Base-by-base conservation (phyloP, 306 rosid genomes). In the Crataegus laevigata region DNA sequence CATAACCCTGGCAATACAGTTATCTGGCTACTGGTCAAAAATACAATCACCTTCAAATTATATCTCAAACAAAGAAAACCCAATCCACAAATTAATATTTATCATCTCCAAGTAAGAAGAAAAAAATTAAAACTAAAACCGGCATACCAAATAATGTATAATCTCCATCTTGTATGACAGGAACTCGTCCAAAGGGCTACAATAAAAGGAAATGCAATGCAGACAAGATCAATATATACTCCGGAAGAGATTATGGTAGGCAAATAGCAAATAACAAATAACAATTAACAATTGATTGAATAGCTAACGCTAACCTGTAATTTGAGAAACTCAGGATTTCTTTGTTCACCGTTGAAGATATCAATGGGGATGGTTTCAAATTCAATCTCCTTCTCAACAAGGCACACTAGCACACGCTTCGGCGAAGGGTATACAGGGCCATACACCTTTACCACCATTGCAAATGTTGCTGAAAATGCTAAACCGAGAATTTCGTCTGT, bases 101-200 rank as follows among this genome's bases (percentile, higher is more conserved):
- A 28, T 25, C 64, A 25, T 61, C 11, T 28, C 18, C 66, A 8
- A 54, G 11, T n/a, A 54, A 51, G 28, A 52, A 11, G 12, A 11
- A 71, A 15, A 12, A 14, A 63, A 25, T 63, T 1, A 17, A 68
- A 54, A 55, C 54, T 25, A 55, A 14, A 15, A 19, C 38, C 28
- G 52, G 52, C 52, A 47, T 47, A 47, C 52, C 52, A 47, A 36
- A 81, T 65, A 86, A 75, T 29, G 85, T 76, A 57, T 81, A 86
- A 13, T 86, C 86, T 54, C 87, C 86, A 79, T 86, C 90, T 79
- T 76, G 26, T 47, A 84, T 79, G n/a, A 86, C 82, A 52, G 85
- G 87, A 76, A 86, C 30, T 69, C 43, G 57, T 78, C 87, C 87
- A 76, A 86, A 81, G 60, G 85, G 85, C 87, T 80, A 73, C 57